Evolutionary conservation across 192 early-diverging fungal genomes (phyloP).

Genomic region (Gigaspora rosea): DNA sequence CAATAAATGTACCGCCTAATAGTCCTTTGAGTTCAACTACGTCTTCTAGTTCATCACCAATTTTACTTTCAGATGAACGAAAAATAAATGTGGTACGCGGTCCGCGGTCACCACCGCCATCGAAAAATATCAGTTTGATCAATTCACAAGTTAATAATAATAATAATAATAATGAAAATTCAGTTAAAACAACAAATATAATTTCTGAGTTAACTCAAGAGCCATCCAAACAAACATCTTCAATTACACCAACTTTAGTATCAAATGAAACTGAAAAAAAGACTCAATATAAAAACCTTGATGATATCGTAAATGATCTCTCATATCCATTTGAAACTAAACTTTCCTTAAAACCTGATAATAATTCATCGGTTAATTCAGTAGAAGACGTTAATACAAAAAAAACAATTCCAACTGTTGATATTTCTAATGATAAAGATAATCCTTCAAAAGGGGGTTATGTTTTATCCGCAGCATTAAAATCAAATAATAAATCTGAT

Average conservation of each 20-base stretch:
- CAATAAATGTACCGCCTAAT: not conserved
- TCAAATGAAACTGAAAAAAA: not conserved
- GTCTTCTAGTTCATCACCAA: not conserved
- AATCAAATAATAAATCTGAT: constrained; percentile 7
- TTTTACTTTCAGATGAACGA: not conserved
- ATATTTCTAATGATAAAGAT: not conserved
- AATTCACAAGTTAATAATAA: not conserved
- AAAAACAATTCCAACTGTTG: not conserved
- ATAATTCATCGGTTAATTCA: not conserved
- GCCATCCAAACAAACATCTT: not conserved
- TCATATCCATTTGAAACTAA: constrained; percentile 29
- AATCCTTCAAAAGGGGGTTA: constrained; percentile 3
- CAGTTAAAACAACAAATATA: not conserved
- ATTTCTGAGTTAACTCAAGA: not conserved
- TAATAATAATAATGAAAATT: constrained; percentile 1
- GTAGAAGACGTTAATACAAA: not conserved
- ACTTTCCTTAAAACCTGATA: constrained; percentile 15
- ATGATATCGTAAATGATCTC: constrained; percentile 29
- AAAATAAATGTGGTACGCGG: not conserved
- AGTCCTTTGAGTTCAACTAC: not conserved
- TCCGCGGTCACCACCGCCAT: not conserved
- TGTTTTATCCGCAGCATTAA: constrained; percentile 19
- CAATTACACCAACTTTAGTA: not conserved
- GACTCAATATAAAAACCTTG: not conserved
- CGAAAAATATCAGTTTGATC: not conserved